phyloP scores from a whole-genome alignment of 495 filamentous ascomycete genomes.

The Cercophora sp. region DNA sequence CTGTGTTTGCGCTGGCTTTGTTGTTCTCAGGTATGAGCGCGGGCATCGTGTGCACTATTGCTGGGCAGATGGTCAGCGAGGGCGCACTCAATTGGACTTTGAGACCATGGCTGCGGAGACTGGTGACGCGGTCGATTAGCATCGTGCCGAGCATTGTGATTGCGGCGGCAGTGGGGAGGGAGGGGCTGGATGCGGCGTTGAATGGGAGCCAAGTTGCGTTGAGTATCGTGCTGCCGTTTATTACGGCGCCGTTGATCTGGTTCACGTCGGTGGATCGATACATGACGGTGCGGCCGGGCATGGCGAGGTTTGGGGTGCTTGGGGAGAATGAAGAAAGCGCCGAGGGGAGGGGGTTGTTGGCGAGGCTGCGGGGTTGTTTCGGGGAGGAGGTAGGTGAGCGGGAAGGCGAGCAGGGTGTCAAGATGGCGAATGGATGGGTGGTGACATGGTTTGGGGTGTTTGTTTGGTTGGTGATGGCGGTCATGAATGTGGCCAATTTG shows the following conservation, averaged over 20 bases:
- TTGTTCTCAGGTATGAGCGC: slow-evolving; percentile 51
- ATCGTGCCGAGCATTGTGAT: slow-evolving; percentile 75
- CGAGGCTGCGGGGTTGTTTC: background rate
- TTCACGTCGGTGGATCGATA: slow-evolving; percentile 79
- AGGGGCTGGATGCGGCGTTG: slow-evolving; percentile 65
- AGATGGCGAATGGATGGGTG: slow-evolving; percentile 60
- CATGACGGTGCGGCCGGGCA: slow-evolving; percentile 62
- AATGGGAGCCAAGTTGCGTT: slow-evolving; percentile 76
- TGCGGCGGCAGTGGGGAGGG: slow-evolving; percentile 56
- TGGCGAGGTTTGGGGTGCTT: slow-evolving; percentile 25
- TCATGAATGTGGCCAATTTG: slow-evolving; percentile 70
- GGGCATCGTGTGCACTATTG: slow-evolving; percentile 56
- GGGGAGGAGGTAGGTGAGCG: slow-evolving; percentile 10
- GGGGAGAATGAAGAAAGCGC: slow-evolving; percentile 4
- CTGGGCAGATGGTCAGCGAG: slow-evolving; percentile 57
- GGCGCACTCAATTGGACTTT: slow-evolving; percentile 58
- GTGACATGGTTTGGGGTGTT: slow-evolving; percentile 49
- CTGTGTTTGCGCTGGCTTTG: slow-evolving; percentile 51
- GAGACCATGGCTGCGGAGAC: slow-evolving; percentile 46
- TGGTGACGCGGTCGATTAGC: slow-evolving; percentile 56
- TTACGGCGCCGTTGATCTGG: slow-evolving; percentile 79
- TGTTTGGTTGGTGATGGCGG: slow-evolving; percentile 63
- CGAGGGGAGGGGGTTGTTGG: background rate
- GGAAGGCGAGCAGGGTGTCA: slow-evolving; percentile 37
- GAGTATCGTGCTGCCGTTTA: slow-evolving; percentile 75